Conservation (phyloP, 108 stramenopile genomes). For the Discostella stelligeroides region DNA sequence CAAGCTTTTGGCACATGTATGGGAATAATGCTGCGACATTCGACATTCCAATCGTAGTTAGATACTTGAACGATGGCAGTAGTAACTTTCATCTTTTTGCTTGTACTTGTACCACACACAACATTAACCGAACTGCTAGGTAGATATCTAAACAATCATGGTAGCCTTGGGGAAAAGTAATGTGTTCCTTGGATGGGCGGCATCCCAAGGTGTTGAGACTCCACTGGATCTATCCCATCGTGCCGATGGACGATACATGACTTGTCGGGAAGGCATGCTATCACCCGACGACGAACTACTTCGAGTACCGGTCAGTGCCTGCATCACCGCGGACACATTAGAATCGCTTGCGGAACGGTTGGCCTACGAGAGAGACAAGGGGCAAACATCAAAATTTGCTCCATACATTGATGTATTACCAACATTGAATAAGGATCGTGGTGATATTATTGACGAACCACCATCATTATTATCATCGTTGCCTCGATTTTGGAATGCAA, state of each 20-base stretch:
- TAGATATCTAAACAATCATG: slow-evolving; percentile 20
- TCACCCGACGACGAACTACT: slow-evolving; percentile 39
- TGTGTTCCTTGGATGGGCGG: slow-evolving; percentile 66
- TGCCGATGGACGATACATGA: slow-evolving; percentile 47
- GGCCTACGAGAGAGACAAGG: slow-evolving; percentile 56
- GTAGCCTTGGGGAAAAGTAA: slow-evolving; percentile 42
- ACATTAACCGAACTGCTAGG: too few relatives aligned
- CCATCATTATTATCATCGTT: slow-evolving; percentile 41
- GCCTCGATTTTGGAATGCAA: slow-evolving; percentile 76
- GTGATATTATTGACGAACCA: not conserved
- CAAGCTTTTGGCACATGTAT: too few relatives aligned
- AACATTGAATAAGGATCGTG: slow-evolving; percentile 48
- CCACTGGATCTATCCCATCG: slow-evolving; percentile 52
- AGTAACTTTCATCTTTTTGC: too few relatives aligned
- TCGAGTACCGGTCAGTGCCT: slow-evolving; percentile 60
- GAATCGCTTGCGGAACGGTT: slow-evolving; percentile 65
- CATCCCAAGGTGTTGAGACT: slow-evolving; percentile 60
- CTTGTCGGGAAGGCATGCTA: slow-evolving; percentile 23
- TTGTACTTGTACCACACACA: too few relatives aligned
- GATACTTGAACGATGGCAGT: too few relatives aligned
- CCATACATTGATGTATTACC: slow-evolving; percentile 61
- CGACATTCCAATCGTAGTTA: too few relatives aligned
- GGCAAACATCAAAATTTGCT: slow-evolving; percentile 56
- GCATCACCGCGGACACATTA: slow-evolving; percentile 58
- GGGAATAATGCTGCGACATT: too few relatives aligned